Percentiles rank a stretch among this genome's conserved stretches.
Conservation (phyloP, 2,329 filamentous ascomycete genomes). For the Ceratocystis colombiana region DNA sequence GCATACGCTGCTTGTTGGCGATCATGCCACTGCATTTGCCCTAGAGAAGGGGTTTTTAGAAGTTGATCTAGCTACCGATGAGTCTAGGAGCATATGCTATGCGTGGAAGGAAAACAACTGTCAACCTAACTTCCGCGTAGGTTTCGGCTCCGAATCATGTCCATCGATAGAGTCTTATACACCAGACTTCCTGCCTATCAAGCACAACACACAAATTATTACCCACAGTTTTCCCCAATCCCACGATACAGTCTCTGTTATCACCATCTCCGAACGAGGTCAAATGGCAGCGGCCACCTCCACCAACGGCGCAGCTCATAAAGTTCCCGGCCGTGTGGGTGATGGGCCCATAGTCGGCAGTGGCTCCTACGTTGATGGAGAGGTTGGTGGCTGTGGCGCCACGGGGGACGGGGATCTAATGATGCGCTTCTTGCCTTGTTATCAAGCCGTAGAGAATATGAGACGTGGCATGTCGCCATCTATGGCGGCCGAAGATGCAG, state of each 20-base stretch:
- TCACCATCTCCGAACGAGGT: slow-evolving; percentile 38
- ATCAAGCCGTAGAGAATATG: slow-evolving; percentile 47
- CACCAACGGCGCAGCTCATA: slow-evolving; percentile 46
- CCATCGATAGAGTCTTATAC: slow-evolving; percentile 41
- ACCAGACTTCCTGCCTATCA: slow-evolving; percentile 36
- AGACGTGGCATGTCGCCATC: slow-evolving; percentile 40
- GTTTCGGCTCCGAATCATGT: slow-evolving; percentile 38
- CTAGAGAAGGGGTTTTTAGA: slow-evolving; percentile 41
- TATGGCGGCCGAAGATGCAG: slow-evolving; percentile 43
- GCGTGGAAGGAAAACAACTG: slow-evolving; percentile 38
- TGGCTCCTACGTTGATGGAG: slow-evolving; percentile 46
- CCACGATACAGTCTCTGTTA: slow-evolving; percentile 47
- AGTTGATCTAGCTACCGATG: slow-evolving; percentile 38
- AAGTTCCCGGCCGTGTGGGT: slow-evolving; percentile 46
- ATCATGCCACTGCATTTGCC: slow-evolving; percentile 45
- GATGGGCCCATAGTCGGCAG: slow-evolving; percentile 47
- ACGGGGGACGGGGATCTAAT: slow-evolving; percentile 49
- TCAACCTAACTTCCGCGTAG: slow-evolving; percentile 43
- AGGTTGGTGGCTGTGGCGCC: slow-evolving; percentile 46
- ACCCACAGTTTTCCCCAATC: slow-evolving; percentile 39
- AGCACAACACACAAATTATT: slow-evolving; percentile 38
- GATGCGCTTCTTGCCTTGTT: slow-evolving; percentile 49
- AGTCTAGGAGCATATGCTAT: slow-evolving; percentile 35
- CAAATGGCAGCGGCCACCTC: slow-evolving; percentile 46
- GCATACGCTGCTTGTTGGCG: slow-evolving; percentile 44